Percentiles rank a stretch among this genome's conserved stretches.
Conservation (phyloP, 495 filamentous ascomycete species). For the Aspergillus taichungensis region DNA sequence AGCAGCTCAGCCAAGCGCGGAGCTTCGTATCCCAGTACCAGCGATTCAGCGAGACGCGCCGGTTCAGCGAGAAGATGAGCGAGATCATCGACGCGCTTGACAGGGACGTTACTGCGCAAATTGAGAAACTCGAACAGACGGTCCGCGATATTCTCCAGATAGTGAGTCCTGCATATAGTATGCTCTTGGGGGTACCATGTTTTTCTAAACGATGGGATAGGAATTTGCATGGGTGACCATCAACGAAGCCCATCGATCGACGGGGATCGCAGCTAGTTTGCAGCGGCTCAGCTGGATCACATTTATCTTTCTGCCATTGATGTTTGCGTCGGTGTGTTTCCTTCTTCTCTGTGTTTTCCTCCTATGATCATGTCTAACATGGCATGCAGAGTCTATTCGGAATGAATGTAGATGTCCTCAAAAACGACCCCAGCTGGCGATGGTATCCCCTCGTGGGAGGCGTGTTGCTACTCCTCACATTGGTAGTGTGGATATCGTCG, state of each 20-base stretch:
- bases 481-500: conserved; percentile 18
- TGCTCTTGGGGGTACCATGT: not conserved
- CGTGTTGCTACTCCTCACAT: conserved; percentile 11
- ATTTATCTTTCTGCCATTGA: conserved; percentile 27
- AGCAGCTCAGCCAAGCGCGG: conserved; percentile 8
- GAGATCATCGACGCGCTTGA: conserved; percentile 8
- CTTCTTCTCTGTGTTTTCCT: not conserved
- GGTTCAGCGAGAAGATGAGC: conserved; percentile 9
- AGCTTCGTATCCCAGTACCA: conserved; percentile 12
- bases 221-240: conserved; percentile 19
- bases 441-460: conserved; percentile 23
- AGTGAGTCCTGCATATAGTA: conserved; percentile 2
- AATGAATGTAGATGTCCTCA: conserved; percentile 26
- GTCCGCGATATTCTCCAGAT: conserved; percentile 15
- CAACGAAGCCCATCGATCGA: conserved; percentile 22
- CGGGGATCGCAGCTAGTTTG: conserved; percentile 18
- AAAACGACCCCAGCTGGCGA: conserved; percentile 16
- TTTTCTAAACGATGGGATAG: not conserved
- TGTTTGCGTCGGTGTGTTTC: conserved; percentile 20
- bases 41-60: conserved; percentile 6
- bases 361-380: not conserved
- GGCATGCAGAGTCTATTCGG: conserved; percentile 23
- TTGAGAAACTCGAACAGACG: conserved; percentile 14
- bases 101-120: conserved; percentile 5
- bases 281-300: conserved; percentile 30